phyloP scores from a whole-genome alignment of 495 filamentous ascomycete species.

The Penicillium riverlandense region DNA sequence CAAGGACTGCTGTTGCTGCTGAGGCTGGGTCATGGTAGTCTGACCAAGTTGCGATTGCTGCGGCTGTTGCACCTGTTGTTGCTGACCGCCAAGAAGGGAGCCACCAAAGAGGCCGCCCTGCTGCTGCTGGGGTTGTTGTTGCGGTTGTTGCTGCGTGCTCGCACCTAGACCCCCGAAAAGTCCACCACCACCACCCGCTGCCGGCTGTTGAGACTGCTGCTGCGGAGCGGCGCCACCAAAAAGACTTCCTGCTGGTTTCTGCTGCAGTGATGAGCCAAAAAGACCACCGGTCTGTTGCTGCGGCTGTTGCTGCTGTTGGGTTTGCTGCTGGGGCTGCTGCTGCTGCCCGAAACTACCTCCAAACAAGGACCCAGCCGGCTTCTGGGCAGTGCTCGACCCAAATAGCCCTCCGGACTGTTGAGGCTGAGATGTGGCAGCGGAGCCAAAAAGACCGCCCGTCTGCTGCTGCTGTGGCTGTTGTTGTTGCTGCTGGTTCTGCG shows the following conservation, averaged over 20 bases:
- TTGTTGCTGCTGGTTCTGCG: slow-evolving; percentile 16
- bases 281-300: slow-evolving; percentile 18
- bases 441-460: slow-evolving; percentile 14
- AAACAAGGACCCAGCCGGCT: slow-evolving; percentile 24
- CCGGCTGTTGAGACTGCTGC: slow-evolving; percentile 34
- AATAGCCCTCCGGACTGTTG: slow-evolving; percentile 31
- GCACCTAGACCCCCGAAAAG: slow-evolving; percentile 18
- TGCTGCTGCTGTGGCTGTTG: slow-evolving; percentile 20
- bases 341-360: slow-evolving; percentile 12
- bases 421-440: slow-evolving; percentile 12
- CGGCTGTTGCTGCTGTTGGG: background rate
- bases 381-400: slow-evolving; percentile 22
- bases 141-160: slow-evolving; percentile 13
- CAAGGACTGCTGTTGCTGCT: slow-evolving; percentile 32
- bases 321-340: slow-evolving; percentile 15
- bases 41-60: slow-evolving; percentile 29
- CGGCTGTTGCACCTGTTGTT: slow-evolving; percentile 28
- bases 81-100: slow-evolving; percentile 27
- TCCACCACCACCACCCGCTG: slow-evolving; percentile 11
- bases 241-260: slow-evolving; percentile 31
- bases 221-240: slow-evolving; percentile 23
- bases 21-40: slow-evolving; percentile 21
- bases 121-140: slow-evolving; percentile 16
- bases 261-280: slow-evolving; percentile 24
- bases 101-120: slow-evolving; percentile 21